Evolutionary conservation across 106 monocot genomes (phyloP).

Genomic region (Acorus gramineus): DNA sequence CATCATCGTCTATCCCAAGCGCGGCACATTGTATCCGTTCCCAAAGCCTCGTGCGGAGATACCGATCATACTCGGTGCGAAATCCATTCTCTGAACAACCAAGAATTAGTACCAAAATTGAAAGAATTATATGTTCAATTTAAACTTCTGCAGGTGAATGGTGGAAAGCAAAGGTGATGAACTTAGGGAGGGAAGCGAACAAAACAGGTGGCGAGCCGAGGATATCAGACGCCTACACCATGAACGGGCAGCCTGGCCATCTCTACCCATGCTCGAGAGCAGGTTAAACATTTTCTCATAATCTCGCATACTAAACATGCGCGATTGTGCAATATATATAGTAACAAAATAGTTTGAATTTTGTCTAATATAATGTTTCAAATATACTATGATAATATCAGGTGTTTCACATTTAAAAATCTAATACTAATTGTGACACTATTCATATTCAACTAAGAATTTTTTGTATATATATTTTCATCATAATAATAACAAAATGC

Average conservation of each 20-base stretch:
- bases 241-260: slow-evolving; percentile 22
- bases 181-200: slow-evolving; percentile 3
- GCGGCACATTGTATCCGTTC: not conserved
- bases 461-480: too few relatives aligned
- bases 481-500: too few relatives aligned
- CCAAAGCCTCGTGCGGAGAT: slow-evolving; percentile 4
- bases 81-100: not conserved
- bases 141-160: too few relatives aligned
- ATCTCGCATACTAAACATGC: not conserved
- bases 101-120: too few relatives aligned
- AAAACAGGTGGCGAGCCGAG: slow-evolving; percentile 9
- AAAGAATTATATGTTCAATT: too few relatives aligned
- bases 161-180: not conserved
- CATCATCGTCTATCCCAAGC: slow-evolving; percentile 5
- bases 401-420: too few relatives aligned
- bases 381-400: too few relatives aligned
- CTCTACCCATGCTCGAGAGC: slow-evolving; percentile 18
- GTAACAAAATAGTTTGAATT: too few relatives aligned
- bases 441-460: too few relatives aligned
- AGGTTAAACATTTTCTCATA: not conserved
- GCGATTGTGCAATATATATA: too few relatives aligned
- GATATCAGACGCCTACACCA: slow-evolving; percentile 16
- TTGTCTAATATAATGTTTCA: too few relatives aligned
- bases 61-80: slow-evolving; percentile 11
- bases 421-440: too few relatives aligned